Conservation (phyloP, 331 rosid genomes). For the Acacia pycnantha region DNA sequence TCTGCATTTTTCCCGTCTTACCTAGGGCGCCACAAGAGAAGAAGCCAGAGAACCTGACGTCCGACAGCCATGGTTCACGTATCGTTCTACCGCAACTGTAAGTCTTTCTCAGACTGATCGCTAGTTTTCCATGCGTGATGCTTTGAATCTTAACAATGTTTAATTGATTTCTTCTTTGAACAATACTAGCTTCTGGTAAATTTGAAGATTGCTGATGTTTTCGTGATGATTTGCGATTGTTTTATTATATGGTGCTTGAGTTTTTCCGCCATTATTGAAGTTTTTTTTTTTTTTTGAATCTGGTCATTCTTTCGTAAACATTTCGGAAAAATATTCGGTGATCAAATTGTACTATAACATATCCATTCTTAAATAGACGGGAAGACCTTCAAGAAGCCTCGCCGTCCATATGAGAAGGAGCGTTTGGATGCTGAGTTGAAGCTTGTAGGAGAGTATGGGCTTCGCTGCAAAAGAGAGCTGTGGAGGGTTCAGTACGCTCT, state of each 20-base stretch:
- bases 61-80: neutral
- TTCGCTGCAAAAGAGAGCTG: neutral
- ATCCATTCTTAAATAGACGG: neutral
- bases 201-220: neutral
- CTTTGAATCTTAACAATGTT: neutral
- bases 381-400: neutral
- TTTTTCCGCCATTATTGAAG: neutral
- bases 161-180: neutral
- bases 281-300: neutral
- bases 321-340: neutral
- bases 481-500: neutral
- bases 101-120: neutral
- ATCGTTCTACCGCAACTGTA: neutral
- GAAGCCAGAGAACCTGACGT: neutral
- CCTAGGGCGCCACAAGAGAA: neutral
- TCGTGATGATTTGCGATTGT: neutral
- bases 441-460: neutral
- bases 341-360: neutral
- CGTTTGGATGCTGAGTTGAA: neutral
- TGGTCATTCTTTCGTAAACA: neutral
- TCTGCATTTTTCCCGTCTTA: neutral
- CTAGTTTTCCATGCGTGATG: neutral
- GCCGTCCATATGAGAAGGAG: neutral
- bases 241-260: neutral
- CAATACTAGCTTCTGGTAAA: neutral